A percentile compares a stretch with the other conserved stretches of the same genome.
Evolutionary conservation across 2,329 filamentous ascomycete genomes (phyloP).

Genomic region (Dothidotthia symphoricarpi): DNA sequence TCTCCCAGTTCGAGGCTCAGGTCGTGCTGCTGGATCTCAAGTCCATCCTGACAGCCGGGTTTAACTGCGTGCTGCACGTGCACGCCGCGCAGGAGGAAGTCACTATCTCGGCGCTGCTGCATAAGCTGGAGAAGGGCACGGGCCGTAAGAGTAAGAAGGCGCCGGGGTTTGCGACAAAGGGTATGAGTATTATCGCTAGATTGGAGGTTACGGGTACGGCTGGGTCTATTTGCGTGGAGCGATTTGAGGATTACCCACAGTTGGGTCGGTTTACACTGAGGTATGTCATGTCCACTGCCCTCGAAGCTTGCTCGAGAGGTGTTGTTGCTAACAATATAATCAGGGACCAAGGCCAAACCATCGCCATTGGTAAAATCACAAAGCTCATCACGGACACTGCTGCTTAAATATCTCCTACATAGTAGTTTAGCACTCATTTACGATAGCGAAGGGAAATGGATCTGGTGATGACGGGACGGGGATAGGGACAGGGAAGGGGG

Average conservation of each 20-base stretch:
- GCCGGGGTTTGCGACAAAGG: constrained; percentile 82
- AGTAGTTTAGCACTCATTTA: no score
- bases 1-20: constrained; percentile 88
- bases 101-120: constrained; percentile 81
- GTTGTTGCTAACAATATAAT: constrained; percentile 26
- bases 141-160: constrained; percentile 88
- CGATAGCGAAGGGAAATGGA: no score
- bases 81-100: constrained; percentile 98
- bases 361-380: constrained; percentile 98
- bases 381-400: constrained; percentile 63
- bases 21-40: constrained; percentile 94
- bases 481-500: no score
- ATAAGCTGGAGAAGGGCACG: constrained; percentile 95
- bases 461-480: no score
- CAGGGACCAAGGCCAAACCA: constrained; percentile 80
- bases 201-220: constrained; percentile 83
- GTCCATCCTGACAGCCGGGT: constrained; percentile 88
- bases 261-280: constrained; percentile 36
- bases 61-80: constrained; percentile 97
- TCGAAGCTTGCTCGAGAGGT: neutral
- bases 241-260: constrained; percentile 93
- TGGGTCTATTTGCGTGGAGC: constrained; percentile 86
- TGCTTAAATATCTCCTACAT: constrained; percentile 8
- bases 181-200: constrained; percentile 84
- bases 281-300: constrained; percentile 8